Evolutionary conservation across 345 rosid genomes (phyloP), one percentile per base, ranked within the genome.

Genomic region (Luvunga scandens): DNA sequence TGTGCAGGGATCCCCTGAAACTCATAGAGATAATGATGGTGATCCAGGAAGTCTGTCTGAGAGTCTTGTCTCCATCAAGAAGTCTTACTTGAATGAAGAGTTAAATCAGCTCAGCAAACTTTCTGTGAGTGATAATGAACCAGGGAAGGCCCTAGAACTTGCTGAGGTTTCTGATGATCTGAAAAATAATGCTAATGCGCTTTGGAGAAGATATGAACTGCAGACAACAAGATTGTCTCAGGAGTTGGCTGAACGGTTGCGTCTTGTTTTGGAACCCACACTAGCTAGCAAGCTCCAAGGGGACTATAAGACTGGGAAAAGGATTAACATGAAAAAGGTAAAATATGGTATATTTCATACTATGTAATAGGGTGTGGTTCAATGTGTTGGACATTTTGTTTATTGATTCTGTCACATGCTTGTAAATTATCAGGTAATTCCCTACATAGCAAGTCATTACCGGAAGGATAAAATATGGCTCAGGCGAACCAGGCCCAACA

Each of bases 241-340:
- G 81, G 97, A 94, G 85, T 83, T 96, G 84, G 94, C 98, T 78
- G 99, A 96, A 83, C 99, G 91, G 68, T 81, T 96, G 81, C 97
- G 98, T 27, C 98, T 96, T 69, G 90, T 96, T 78, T 72, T 96
- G 94, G 98, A 91, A 85, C 98, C 98, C 57, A 94, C 95, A 19
- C 80, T 91, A 57, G 98, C 98, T 18, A 94, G 97, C 87, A 96
- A 94, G 80, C 98, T 96, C 66, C 95, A 89, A 83, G 99, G 99
- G 24, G 99, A 96, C 78, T 96, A 94, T 74, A 92, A 89, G 87
- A 94, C 97, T 53, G 99, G 99, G 61, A 94, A 96, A 84, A 82
- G 99, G 77, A 92, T 96, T 79, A 96, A 96, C 89, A 96, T 96
- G 98, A 94, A 92, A 84, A 96, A 90, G 94, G 97, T 91, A 80